Base-by-base conservation (phyloP, 2,329 filamentous ascomycete species). In the Alternaria burnsii region DNA sequence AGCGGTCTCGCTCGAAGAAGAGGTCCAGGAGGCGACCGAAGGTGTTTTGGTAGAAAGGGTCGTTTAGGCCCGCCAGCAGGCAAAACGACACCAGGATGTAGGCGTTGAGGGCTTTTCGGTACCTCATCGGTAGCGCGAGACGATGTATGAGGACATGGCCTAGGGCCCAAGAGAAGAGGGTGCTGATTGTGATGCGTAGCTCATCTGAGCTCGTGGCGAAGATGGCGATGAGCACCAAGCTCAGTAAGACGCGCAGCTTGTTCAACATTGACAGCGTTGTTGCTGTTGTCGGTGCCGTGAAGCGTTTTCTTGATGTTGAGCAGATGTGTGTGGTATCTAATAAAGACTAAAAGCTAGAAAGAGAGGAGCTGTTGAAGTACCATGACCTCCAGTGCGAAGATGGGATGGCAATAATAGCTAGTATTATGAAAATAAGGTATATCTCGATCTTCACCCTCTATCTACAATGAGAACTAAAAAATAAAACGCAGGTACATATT, bases 1-100 rank as follows among this genome's bases (percentile, higher is more conserved):
- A 46, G n/a, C 18, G 18, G 47, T 11, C 18, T 48, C 52, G 58
- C 10, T 20, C 36, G 43, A 64, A 59, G 38, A 50, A 58, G 8
- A 61, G 18, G 32, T 59, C 55, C 11, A 64, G 50, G 28, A 59
- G 4, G 10, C 52, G 62, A 3, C 59, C 59, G n/a, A 57, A 41
- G 22, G 48, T 47, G 48, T 62, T 61, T 34, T 62, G 52, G 48
- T 41, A 64, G 44, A 64, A 64, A 26, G 58, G 30, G 24, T 62
- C 50, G 52, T 64, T 64, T 40, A 36, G 34, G 48, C 52, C 62
- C 16, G 55, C 52, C 42, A 62, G 59, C 55, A 62, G 47, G 48
- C 52, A 53, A 32, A 59, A 64, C 10, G 62, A 57, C 30, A 41
- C 43, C 36, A 59, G 18, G 34, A 59, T n/a, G 59, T 58, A 48